Conservation (phyloP, 1,284 basidiomycete species). For the Ceratobasidium sp. region DNA sequence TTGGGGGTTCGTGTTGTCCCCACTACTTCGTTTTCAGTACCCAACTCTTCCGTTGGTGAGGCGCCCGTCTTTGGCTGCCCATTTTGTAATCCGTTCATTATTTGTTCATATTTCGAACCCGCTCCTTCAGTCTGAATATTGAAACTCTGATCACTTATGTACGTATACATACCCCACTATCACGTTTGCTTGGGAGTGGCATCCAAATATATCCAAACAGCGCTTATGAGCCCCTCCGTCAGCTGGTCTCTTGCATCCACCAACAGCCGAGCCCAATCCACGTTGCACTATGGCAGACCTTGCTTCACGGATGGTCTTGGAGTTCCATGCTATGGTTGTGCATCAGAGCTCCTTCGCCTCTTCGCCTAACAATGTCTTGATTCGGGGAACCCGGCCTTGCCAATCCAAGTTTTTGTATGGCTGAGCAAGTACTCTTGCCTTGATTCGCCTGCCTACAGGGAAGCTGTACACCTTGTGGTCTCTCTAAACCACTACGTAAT, state of each 20-base stretch:
- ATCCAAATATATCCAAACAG: background rate
- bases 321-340: background rate
- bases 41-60: background rate
- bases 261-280: background rate
- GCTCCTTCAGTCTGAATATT: background rate
- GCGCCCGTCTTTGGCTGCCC: background rate
- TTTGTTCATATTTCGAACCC: background rate
- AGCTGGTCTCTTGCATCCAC: background rate
- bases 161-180: too few relatives aligned
- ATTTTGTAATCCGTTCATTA: background rate
- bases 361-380: background rate
- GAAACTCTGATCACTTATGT: background rate
- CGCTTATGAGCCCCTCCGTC: background rate
- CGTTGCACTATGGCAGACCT: background rate
- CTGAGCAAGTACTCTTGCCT: background rate
- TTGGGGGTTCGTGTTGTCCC: background rate
- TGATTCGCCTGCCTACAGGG: background rate
- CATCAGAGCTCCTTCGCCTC: background rate
- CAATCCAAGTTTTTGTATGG: background rate
- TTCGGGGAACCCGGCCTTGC: constrained; percentile 24
- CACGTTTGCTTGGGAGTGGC: too few relatives aligned
- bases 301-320: background rate
- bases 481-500: background rate
- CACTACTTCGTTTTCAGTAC: background rate
- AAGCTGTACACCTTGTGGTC: constrained; percentile 21